These are phyloP conservation scores for Metschnikowia matae DNA, from an alignment of 805 yeast species.

Conservation along the genomic window DNA sequence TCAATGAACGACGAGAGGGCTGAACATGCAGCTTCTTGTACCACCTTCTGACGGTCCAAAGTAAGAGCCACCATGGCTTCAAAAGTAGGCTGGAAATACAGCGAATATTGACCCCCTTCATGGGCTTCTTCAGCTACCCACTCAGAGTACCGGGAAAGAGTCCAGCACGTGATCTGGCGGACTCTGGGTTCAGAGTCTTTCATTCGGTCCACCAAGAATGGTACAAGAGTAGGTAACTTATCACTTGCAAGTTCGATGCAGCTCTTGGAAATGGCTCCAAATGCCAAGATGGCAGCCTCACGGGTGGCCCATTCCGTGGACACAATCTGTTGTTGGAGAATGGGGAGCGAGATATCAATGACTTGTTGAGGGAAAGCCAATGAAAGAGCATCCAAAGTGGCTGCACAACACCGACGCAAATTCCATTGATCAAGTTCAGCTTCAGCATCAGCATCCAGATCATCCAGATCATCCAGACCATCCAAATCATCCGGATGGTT, in stretches of 20 bases:
- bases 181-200: slow-evolving; percentile 77
- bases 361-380: slow-evolving; percentile 63
- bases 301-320: slow-evolving; percentile 81
- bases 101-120: slow-evolving; percentile 57
- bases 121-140: slow-evolving; percentile 78
- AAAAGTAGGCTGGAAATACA: slow-evolving; percentile 71
- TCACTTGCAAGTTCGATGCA: slow-evolving; percentile 67
- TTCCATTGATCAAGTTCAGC: slow-evolving; percentile 79
- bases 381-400: slow-evolving; percentile 82
- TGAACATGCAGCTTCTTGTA: slow-evolving; percentile 92
- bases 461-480: slow-evolving; percentile 63
- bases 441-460: slow-evolving; percentile 62
- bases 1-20: slow-evolving; percentile 84
- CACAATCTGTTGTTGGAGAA: slow-evolving; percentile 64
- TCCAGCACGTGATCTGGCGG: slow-evolving; percentile 94
- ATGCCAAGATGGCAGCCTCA: slow-evolving; percentile 89
- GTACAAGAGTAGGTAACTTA: slow-evolving; percentile 76
- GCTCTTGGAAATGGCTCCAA: slow-evolving; percentile 93
- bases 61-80: slow-evolving; percentile 72
- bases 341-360: slow-evolving; percentile 64
- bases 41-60: slow-evolving; percentile 80
- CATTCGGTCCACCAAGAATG: slow-evolving; percentile 77
- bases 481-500: slow-evolving; percentile 40
- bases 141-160: slow-evolving; percentile 74
- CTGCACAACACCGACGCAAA: slow-evolving; percentile 89